Base-by-base conservation (phyloP, 2,329 filamentous ascomycete species). In the Aspergillus sp. region DNA sequence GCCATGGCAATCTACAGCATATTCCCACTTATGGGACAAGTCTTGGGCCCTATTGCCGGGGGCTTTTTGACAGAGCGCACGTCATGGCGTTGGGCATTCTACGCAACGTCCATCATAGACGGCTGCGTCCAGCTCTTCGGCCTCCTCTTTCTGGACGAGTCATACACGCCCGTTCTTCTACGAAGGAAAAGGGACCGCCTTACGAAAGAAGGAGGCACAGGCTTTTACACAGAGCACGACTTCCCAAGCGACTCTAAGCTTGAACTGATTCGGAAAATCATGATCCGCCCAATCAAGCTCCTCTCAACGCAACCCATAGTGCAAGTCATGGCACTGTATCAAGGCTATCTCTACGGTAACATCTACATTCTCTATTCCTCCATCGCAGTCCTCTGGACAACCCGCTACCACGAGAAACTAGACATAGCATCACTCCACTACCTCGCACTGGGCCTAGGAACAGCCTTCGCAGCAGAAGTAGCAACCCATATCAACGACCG, bases 351-450 rank as follows among this genome's bases (percentile, higher is more conserved):
- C 5, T 88, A 87, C 62, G 86, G 86, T 0, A 70, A 87, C 2
- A 78, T 87, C 45, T 89, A 88, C 57, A 81, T 89, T 39, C 78
- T 85, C 6, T 79, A 89, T 0, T 83, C 85, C 0, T 88, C 84
- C 2, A 89, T 89, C 65, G 81, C 87, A 0, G 70, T 74, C 0
- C 75, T 89, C 0, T 89, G 84, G 83, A 78, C 72, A 2, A 64
- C 66, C 0, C 70, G 75, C 1, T 90, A 89, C 65, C 65, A 76
- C 30, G 75, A 86, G 63, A 78, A 79, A 0, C 73, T 82, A 2
- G 81, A 83, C 60, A 82, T 84, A 8, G 82, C 81, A 13, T 84
- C 84, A 0, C 71, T 88, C 3, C 85, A 88, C 70, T 88, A 87
- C 73, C 80, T 88, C 23, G 82, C 86, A 19, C 79, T 83, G 57